These are phyloP conservation scores for Sarcodon sp. DNA, from an alignment of 768 basidiomycete genomes.

Conservation along the genomic window DNA sequence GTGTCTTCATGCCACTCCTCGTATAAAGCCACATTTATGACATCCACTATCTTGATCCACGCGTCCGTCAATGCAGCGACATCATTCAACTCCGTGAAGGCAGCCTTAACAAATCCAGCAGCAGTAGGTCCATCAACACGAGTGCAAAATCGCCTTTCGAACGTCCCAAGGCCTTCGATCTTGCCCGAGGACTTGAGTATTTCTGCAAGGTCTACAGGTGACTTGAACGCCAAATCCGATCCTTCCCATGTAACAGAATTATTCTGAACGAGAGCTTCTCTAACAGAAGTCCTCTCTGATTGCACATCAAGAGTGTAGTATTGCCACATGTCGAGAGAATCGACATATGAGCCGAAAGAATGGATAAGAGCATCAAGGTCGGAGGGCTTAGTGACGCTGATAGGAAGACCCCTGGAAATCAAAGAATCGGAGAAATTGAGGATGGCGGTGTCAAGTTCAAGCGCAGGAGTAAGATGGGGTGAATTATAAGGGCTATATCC, in stretches of 20 bases:
- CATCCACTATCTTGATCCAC: conserved; percentile 73
- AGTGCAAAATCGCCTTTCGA: conserved; percentile 57
- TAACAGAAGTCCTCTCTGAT: conserved; percentile 47
- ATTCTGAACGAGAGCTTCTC: conserved; percentile 34
- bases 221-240: conserved; percentile 41
- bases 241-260: conserved; percentile 49
- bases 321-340: conserved; percentile 74
- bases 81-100: conserved; percentile 36
- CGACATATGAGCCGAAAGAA: conserved; percentile 49
- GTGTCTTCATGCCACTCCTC: conserved; percentile 78
- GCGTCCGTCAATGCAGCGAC: conserved; percentile 45
- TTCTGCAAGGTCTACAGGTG: conserved; percentile 51
- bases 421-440: conserved; percentile 68
- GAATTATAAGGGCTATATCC: conserved; percentile 87
- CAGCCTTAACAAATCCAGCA: conserved; percentile 66
- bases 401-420: conserved; percentile 56
- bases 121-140: conserved; percentile 49
- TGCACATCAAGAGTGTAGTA: conserved; percentile 82
- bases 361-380: conserved; percentile 60
- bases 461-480: conserved; percentile 84
- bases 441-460: conserved; percentile 84
- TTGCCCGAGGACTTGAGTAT: conserved; percentile 40
- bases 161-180: conserved; percentile 44
- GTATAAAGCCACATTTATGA: conserved; percentile 83
- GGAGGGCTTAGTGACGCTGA: conserved; percentile 40